phyloP scores from a whole-genome alignment of 2,329 filamentous ascomycete species.

The Sarocladium strictum region DNA sequence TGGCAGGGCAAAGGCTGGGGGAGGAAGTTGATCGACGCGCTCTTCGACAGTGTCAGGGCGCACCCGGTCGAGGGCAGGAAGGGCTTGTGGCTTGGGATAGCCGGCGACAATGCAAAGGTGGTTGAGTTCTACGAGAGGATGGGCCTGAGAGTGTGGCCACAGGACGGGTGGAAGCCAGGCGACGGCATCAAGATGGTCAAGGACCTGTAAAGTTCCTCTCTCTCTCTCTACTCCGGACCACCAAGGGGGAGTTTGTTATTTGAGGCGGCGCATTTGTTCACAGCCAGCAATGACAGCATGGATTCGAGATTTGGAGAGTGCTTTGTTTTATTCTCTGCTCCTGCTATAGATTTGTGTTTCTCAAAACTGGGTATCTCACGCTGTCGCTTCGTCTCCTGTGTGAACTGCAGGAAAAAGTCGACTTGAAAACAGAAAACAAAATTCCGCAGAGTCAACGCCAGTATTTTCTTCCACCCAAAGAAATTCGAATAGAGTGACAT shows the following conservation, averaged over 20 bases:
- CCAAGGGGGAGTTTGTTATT: too few species aligned
- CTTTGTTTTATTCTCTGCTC: too few species aligned
- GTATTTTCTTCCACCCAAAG: too few species aligned
- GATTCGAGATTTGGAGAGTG: too few species aligned
- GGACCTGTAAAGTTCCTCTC: constrained; percentile 18
- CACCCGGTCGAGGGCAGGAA: constrained; percentile 13
- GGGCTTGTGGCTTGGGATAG: constrained; percentile 39
- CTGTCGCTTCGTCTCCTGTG: constrained; percentile 1
- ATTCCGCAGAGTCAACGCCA: background rate
- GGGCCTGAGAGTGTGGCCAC: constrained; percentile 35
- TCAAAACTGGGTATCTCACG: constrained; percentile 8
- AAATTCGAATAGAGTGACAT: background rate
- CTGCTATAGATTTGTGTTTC: too few species aligned
- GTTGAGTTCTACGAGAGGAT: constrained; percentile 42
- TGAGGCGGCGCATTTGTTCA: too few species aligned
- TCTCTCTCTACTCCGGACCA: background rate
- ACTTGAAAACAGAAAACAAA: background rate
- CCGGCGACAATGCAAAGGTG: constrained; percentile 40
- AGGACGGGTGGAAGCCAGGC: constrained; percentile 23
- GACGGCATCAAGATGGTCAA: constrained; percentile 36
- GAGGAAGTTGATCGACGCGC: constrained; percentile 31
- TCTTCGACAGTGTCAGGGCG: constrained; percentile 31
- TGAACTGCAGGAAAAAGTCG: background rate
- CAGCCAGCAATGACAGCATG: too few species aligned
- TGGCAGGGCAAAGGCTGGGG: constrained; percentile 41